phyloP scores from a whole-genome alignment of 768 basidiomycete species.

The Kwoniella dejecticola region DNA sequence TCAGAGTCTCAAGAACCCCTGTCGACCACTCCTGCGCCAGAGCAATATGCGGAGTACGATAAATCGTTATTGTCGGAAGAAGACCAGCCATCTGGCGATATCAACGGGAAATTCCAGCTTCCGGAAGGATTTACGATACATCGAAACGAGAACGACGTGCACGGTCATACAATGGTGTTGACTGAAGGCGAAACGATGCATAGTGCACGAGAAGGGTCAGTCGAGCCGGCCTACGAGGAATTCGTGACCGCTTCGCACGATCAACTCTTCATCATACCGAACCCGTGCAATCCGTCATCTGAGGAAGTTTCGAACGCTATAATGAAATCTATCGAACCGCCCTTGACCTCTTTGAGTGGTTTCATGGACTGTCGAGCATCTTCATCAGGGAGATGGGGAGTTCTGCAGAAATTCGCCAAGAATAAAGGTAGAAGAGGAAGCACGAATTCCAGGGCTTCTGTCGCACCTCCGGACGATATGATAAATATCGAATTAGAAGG shows the following conservation, averaged over 20 bases:
- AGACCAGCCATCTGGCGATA: conserved; percentile 28
- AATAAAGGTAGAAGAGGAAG: conserved; percentile 33
- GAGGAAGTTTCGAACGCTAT: conserved; percentile 66
- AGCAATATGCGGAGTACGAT: conserved; percentile 21
- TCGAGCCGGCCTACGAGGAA: conserved; percentile 12
- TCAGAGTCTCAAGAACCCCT: no score
- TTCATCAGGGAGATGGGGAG: conserved; percentile 63
- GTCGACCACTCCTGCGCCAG: neutral
- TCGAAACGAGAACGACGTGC: conserved; percentile 10
- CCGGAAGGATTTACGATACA: conserved; percentile 56
- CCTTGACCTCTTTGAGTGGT: conserved; percentile 56
- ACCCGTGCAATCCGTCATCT: conserved; percentile 87
- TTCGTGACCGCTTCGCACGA: conserved; percentile 26
- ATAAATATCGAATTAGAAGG: conserved; percentile 63
- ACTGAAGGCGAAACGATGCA: conserved; percentile 33
- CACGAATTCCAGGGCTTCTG: conserved; percentile 33
- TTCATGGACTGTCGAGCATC: conserved; percentile 52
- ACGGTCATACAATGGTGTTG: conserved; percentile 35
- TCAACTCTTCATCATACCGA: conserved; percentile 60
- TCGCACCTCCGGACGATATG: conserved; percentile 39
- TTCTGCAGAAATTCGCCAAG: conserved; percentile 72
- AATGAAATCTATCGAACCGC: conserved; percentile 62
- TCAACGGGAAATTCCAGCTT: conserved; percentile 35
- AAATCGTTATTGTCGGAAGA: conserved; percentile 12
- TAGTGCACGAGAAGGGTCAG: conserved; percentile 20